Percentiles rank a stretch among this genome's conserved stretches.
These are phyloP conservation scores for Eimeria zaria DNA, from an alignment of 169 alveolate genomes.

Conservation along the genomic window DNA sequence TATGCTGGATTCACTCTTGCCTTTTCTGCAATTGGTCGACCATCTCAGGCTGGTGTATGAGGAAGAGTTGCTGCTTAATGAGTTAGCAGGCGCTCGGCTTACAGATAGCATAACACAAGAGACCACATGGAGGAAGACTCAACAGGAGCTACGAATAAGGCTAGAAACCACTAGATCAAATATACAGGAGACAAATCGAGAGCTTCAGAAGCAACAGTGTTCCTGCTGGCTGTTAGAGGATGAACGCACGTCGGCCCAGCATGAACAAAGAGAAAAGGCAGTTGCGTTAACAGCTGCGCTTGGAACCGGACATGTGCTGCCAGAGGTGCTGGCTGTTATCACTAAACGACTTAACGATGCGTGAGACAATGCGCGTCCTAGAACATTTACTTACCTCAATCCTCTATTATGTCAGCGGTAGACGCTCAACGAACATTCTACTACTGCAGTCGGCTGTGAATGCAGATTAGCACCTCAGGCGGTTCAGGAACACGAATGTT, in stretches of 20 bases:
- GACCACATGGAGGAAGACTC: constrained; percentile 11
- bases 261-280: constrained; percentile 27
- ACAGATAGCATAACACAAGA: constrained; percentile 45
- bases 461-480: constrained; percentile 7
- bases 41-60: constrained; percentile 44
- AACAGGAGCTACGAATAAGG: constrained; percentile 10
- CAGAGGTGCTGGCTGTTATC: constrained; percentile 40
- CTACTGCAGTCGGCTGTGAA: neutral
- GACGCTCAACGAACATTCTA: neutral
- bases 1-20: neutral
- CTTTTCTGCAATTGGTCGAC: neutral
- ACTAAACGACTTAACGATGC: constrained; percentile 42
- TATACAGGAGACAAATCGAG: neutral
- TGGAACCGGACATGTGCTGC: constrained; percentile 4
- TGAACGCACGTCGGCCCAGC: constrained; percentile 53
- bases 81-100: constrained; percentile 55
- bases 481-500: neutral
- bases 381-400: neutral
- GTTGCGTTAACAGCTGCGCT: constrained; percentile 53
- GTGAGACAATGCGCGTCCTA: constrained; percentile 24
- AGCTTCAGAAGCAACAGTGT: constrained; percentile 51
- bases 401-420: neutral
- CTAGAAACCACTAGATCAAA: neutral
- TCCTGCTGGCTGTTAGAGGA: constrained; percentile 73
- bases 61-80: constrained; percentile 60